Base-by-base conservation (phyloP, 2,329 filamentous ascomycete species). In the Waltergamsia citrina region DNA sequence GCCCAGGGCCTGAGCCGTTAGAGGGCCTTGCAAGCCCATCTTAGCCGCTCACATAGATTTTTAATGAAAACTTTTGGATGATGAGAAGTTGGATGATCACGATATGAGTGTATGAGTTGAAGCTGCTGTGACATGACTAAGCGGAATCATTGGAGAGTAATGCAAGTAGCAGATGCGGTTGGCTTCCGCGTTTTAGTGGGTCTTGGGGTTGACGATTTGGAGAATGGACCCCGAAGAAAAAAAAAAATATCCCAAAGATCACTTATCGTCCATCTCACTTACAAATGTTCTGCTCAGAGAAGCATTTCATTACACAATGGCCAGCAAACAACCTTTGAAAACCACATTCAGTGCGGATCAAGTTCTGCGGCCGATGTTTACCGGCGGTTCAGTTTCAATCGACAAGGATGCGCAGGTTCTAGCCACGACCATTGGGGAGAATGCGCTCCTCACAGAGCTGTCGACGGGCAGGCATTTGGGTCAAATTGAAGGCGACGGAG, bases 291-390 rank as follows among this genome's bases (percentile, higher is more conserved):
- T 17, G 18, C 28, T 29, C 8, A 7, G 28, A 12, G 12, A 15
- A 22, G 19, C 29, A 24, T 25, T 9, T 21, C 15, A 22, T 22
- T 22, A 19, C 44, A 58, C 40, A 36, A 77, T 81, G 77, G 71
- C 77, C 36, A 71, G 62, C 40, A 77, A 75, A 56, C 62, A 74
- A 39, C 65, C 73, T 14, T 66, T 74, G 47, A 93, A 87, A 67
- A 95, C 87, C 38, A 94, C 90, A 4, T 98, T 95, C 57, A 85
- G 93, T 51, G 75, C 82, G 38, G 73, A 73, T 43, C 78, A 82
- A 50, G 84, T 86, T 31, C 83, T 98, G 36, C 84, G 87, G 48
- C 92, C 92, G 15, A 90, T 96, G 32, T 95, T 92, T 53, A 94
- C 90, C 3, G 92, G 92, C 35, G 92, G 92, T 28, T 81, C 84